Evolutionary conservation across 2,329 filamentous ascomycete species (phyloP).

Genomic region (Pseudopyricularia javanii): DNA sequence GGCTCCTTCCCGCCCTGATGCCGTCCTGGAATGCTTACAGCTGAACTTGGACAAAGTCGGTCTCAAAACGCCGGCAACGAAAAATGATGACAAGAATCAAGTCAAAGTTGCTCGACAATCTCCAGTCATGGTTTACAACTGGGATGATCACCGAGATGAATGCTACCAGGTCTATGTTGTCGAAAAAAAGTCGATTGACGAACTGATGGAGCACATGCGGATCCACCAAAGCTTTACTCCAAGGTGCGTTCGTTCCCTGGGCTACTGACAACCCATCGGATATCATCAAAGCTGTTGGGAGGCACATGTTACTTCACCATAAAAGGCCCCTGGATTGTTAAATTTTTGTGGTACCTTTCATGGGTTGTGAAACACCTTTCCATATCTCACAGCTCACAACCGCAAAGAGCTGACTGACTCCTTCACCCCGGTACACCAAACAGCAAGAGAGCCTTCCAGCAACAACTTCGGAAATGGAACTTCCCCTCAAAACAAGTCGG

Average conservation of each 20-base stretch:
- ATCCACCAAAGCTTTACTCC: conserved; percentile 54
- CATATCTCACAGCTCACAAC: background rate
- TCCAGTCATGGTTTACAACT: conserved; percentile 30
- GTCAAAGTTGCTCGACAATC: background rate
- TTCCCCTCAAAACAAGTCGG: conserved; percentile 66
- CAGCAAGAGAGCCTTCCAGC: conserved; percentile 67
- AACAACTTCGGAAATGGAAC: conserved; percentile 65
- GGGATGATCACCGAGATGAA: conserved; percentile 28
- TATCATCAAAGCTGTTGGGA: no score
- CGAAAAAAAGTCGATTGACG: conserved; percentile 59
- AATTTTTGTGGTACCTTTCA: no score
- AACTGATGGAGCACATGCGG: conserved; percentile 63
- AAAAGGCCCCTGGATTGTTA: no score
- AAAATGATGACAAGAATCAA: background rate
- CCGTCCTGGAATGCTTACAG: no score
- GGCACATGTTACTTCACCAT: no score
- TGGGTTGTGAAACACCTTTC: no score
- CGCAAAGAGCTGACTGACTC: background rate
- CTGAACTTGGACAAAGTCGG: background rate
- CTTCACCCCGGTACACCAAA: background rate
- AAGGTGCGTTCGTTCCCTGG: conserved; percentile 35
- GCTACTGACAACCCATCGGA: background rate
- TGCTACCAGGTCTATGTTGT: conserved; percentile 58
- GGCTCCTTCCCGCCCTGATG: no score
- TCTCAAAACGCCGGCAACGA: background rate